phyloP scores from a whole-genome alignment of 83 land plant genomes.

The Thuja plicata region DNA sequence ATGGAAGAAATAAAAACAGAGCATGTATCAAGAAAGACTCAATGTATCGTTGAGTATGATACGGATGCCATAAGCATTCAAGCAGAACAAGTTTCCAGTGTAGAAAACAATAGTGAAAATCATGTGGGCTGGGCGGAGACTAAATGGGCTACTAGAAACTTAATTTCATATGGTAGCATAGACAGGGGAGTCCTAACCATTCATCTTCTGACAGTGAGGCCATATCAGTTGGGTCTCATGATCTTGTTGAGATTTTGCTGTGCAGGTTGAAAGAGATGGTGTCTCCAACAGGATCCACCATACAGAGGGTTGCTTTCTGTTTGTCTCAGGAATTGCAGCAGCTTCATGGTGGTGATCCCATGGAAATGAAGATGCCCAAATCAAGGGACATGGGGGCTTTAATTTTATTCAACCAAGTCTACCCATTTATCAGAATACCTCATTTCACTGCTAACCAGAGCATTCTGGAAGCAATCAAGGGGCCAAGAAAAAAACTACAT shows the following conservation, averaged over 20 bases:
- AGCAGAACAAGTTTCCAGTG: too few relatives aligned
- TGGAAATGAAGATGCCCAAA: not conserved
- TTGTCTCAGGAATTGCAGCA: constrained; percentile 31
- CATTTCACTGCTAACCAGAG: constrained; percentile 80
- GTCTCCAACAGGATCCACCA: constrained; percentile 35
- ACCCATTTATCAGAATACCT: constrained; percentile 61
- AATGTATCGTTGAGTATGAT: too few relatives aligned
- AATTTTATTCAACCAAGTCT: constrained; percentile 56
- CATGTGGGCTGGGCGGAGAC: too few relatives aligned
- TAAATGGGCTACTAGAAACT: not conserved
- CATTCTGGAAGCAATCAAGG: constrained; percentile 51
- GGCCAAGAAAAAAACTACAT: constrained; percentile 23
- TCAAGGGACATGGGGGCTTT: constrained; percentile 29
- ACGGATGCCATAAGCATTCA: not conserved
- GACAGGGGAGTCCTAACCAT: constrained; percentile 41
- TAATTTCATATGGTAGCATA: not conserved
- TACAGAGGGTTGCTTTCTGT: constrained; percentile 60
- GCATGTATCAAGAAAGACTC: not conserved
- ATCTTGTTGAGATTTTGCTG: constrained; percentile 57
- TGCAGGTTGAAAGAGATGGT: constrained; percentile 66
- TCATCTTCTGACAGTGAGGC: constrained; percentile 64
- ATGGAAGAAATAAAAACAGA: not conserved
- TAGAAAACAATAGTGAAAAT: too few relatives aligned
- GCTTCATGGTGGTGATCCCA: not conserved
- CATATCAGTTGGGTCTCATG: constrained; percentile 31